phyloP scores from a whole-genome alignment of 2,329 filamentous ascomycete species.

The Exophiala dermatitidis region DNA sequence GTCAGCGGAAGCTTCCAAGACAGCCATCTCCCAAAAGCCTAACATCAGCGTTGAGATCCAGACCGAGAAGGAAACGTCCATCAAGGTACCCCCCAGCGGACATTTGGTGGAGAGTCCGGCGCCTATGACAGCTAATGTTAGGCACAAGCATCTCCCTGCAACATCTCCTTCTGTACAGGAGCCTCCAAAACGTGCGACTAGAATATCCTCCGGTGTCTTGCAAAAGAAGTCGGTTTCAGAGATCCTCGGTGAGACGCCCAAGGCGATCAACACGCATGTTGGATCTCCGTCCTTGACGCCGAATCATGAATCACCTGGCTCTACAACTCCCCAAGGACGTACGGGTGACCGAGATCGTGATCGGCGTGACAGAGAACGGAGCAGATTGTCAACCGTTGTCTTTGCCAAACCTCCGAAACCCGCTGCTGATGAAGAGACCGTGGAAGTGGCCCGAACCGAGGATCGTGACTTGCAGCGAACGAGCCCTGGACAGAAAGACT shows the following conservation, averaged over 20 bases:
- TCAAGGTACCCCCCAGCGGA: slow-evolving; percentile 14
- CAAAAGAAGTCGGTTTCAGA: slow-evolving; percentile 66
- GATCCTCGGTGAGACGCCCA: slow-evolving; percentile 56
- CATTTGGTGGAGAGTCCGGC: slow-evolving; percentile 24
- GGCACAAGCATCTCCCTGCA: slow-evolving; percentile 27
- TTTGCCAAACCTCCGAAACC: slow-evolving; percentile 61
- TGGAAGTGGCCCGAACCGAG: slow-evolving; percentile 32
- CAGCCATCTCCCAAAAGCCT: slow-evolving; percentile 9
- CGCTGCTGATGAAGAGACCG: slow-evolving; percentile 41
- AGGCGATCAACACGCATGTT: slow-evolving; percentile 31
- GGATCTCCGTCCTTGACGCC: slow-evolving; percentile 30
- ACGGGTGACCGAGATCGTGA: slow-evolving; percentile 47
- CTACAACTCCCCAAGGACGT: slow-evolving; percentile 35
- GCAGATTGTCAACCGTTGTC: slow-evolving; percentile 65
- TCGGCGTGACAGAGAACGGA: slow-evolving; percentile 51
- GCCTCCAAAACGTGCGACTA: slow-evolving; percentile 55
- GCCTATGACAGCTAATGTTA: slow-evolving; percentile 21
- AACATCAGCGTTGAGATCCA: slow-evolving; percentile 24
- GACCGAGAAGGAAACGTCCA: slow-evolving; percentile 17
- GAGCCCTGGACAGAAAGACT: slow-evolving; percentile 53
- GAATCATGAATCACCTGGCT: slow-evolving; percentile 28
- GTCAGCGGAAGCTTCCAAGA: neutral
- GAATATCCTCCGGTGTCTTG: slow-evolving; percentile 63
- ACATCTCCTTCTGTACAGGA: slow-evolving; percentile 31
- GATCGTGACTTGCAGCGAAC: slow-evolving; percentile 35